Percentiles rank a stretch among this genome's conserved stretches.
Conservation (phyloP, 768 basidiomycete genomes). For the Russula dissimulans region DNA sequence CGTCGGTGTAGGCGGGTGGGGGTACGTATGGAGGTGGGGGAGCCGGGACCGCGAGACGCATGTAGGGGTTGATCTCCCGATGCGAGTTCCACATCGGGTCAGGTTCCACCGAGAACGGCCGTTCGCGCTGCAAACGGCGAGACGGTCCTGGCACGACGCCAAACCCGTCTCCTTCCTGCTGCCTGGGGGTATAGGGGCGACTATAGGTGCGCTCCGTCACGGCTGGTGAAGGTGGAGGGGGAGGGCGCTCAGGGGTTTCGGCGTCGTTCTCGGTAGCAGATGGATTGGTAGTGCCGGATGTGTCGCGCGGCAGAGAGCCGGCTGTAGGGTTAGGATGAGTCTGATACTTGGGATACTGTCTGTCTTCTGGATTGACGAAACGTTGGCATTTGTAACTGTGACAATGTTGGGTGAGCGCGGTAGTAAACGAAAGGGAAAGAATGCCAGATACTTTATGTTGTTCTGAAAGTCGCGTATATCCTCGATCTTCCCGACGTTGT, state of each 20-base stretch:
- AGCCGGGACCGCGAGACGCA: neutral
- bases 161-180: neutral
- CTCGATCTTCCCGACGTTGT: slow-evolving; percentile 14
- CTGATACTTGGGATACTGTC: neutral
- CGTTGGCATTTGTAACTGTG: slow-evolving; percentile 5
- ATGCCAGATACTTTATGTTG: slow-evolving; percentile 2
- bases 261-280: neutral
- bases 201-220: neutral
- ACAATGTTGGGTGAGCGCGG: neutral
- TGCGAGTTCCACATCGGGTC: slow-evolving; percentile 8
- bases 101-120: neutral
- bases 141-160: neutral
- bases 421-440: neutral
- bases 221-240: neutral
- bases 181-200: neutral
- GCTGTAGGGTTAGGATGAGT: too few relatives aligned
- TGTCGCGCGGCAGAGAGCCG: too few relatives aligned
- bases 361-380: neutral
- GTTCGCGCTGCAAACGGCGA: slow-evolving; percentile 4
- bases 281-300: too few relatives aligned
- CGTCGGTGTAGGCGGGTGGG: neutral
- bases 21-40: neutral
- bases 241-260: neutral
- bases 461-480: slow-evolving; percentile 9
- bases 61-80: neutral